Base-by-base conservation (phyloP, 257 asterid genomes). In the Primulina eburnea region DNA sequence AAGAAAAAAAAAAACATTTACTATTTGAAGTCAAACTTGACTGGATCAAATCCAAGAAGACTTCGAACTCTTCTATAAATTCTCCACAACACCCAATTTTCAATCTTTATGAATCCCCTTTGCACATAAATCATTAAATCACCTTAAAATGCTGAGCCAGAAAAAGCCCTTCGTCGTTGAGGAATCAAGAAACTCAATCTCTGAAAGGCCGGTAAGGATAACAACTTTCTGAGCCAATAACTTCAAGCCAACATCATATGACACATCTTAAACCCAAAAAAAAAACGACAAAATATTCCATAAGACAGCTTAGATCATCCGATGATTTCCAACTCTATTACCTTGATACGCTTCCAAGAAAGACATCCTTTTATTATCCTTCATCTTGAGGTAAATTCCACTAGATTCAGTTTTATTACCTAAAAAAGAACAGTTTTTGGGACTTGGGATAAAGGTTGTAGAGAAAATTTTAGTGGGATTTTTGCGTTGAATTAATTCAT, bases 201-300 rank as follows among this genome's bases (percentile, higher is more conserved):
- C 16, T 38, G 50, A 38, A 38, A 38, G 12, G 16, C 50, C 14
- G 50, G 10, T 4, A 38, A 33, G 16, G 10, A 10, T 10, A 38
- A 38, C 50, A 38, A 10, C 38, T 28, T 7, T 24, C 64, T 7
- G 38, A 9, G 12, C 35, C 53, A 33, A 53, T 40, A 47, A 68
- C 32, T 63, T 53, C 52, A 60, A 59, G 17, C 63, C 28, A 57
- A 57, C 30, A 67, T 8, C 71, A 67, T 32, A n/a, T 67, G 50
- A 29, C 6, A 32, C 55, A 0, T 52, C 50, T 32, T 17, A 37
- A 58, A 35, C 40, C 60, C 7, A 69, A n/a, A 24, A 24, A 21
- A 38, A 35, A 69, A 35, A 35, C 28, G 17, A 58, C 14, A 61
- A 43, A 70, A n/a, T 28, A 40, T 28, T 60, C 8, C 38, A 37